These are phyloP conservation scores for Davidsoniella eucalypti DNA, from an alignment of 2,329 filamentous ascomycete genomes.

Conservation along the genomic window DNA sequence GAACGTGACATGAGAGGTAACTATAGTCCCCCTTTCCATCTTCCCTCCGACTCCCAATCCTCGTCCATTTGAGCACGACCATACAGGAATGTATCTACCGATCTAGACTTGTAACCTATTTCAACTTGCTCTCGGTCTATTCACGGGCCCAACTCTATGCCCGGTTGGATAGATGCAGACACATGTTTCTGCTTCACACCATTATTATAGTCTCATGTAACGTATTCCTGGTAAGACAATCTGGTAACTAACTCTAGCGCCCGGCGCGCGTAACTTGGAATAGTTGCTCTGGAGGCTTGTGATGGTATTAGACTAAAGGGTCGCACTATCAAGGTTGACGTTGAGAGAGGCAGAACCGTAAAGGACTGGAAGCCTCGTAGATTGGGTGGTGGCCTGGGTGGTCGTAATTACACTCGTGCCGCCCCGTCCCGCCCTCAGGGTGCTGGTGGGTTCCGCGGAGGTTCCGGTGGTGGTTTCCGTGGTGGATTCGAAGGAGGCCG, in stretches of 20 bases:
- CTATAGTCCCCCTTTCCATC: constrained; percentile 21
- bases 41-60: constrained; percentile 20
- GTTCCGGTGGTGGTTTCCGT: constrained; percentile 29
- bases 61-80: constrained; percentile 6
- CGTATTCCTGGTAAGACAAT: constrained; percentile 30
- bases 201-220: neutral
- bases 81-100: too few relatives aligned
- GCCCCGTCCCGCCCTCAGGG: constrained; percentile 54
- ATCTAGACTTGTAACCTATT: too few relatives aligned
- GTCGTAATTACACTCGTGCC: constrained; percentile 80
- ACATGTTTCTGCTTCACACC: too few relatives aligned
- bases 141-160: too few relatives aligned
- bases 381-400: constrained; percentile 81
- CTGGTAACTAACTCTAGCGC: constrained; percentile 49
- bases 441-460: constrained; percentile 38
- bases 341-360: constrained; percentile 87
- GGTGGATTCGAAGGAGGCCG: constrained; percentile 32
- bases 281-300: constrained; percentile 74
- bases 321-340: constrained; percentile 81
- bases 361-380: constrained; percentile 85
- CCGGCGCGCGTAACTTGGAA: constrained; percentile 35
- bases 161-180: too few relatives aligned
- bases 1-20: constrained; percentile 99
- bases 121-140: too few relatives aligned
- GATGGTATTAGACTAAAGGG: constrained; percentile 90